These are phyloP conservation scores for Monosporascus sp. DNA, from an alignment of 2,329 filamentous ascomycete species.

Conservation along the genomic window DNA sequence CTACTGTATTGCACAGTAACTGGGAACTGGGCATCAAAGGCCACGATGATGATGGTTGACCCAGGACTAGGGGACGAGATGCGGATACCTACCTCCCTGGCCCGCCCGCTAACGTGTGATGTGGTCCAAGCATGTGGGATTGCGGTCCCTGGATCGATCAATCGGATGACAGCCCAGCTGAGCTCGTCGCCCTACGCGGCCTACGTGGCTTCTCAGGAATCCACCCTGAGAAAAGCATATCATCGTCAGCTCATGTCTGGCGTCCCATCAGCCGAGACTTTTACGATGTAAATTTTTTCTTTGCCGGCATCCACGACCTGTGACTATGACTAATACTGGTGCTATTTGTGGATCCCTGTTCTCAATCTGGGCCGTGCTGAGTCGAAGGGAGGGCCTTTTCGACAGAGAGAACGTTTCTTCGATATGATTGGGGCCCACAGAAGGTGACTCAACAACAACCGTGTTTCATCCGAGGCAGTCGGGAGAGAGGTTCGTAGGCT, in stretches of 20 bases:
- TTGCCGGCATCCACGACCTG: not conserved
- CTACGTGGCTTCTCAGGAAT: not conserved
- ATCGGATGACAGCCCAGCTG: constrained; percentile 1
- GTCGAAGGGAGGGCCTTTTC: too few species aligned
- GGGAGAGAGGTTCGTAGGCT: not conserved
- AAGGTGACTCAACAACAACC: not conserved
- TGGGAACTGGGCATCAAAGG: too few species aligned
- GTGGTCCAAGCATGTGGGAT: not conserved
- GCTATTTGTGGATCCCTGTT: not conserved
- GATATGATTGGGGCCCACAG: not conserved
- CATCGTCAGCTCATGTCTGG: not conserved
- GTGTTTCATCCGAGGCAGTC: not conserved
- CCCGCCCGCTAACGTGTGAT: not conserved
- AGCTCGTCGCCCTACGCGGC: not conserved
- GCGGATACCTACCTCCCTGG: not conserved
- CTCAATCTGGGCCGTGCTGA: too few species aligned
- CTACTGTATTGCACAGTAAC: too few species aligned
- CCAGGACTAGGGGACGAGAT: not conserved
- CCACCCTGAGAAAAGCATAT: not conserved
- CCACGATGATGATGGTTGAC: not conserved
- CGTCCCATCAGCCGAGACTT: not conserved
- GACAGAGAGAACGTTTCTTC: not conserved
- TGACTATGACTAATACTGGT: not conserved
- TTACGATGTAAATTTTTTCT: too few species aligned
- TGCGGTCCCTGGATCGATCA: not conserved